Evolutionary conservation across 257 asterid genomes (phyloP), one percentile per base, ranked within the genome.

Genomic region (Solanum chilense): DNA sequence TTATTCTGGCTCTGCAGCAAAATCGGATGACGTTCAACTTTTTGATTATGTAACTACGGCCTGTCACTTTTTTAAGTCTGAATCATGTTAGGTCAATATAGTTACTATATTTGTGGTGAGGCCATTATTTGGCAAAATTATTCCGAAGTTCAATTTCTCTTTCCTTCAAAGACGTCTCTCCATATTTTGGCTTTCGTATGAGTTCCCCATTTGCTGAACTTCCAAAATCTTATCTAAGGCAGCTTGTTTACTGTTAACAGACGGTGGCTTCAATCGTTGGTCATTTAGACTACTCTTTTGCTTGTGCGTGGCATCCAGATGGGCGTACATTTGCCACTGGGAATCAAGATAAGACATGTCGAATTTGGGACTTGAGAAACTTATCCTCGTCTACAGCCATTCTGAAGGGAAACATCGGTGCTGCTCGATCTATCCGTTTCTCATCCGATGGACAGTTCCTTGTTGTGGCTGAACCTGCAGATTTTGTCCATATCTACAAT

Each of bases 271-370:
- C 97, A 33, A 91, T 93, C 18, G 90, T 87, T 27, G 98, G 98
- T 52, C 98, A 95, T 84, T 89, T 86, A 16, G 98, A 95, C 90
- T 95, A 91, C 92, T 95, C 98, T 8, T 94, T 94, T 58, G 96
- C 98, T 35, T 91, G 96, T 14, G 95, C 94, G 77, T 95, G 98
- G 97, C 96, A 95, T 80, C 97, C 97, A 0, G 93, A 89, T 1
- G 95, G 97, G 37, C 77, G 86, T 58, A 87, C 91, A 15, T 95
- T 95, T 68, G 98, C 98, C 14, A 95, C 97, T 0, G 98, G 98
- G 80, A 95, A 95, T 91, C 98, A 95, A 88, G 98, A 95, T 87
- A 95, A 91, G 89, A 93, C 97, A 0, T 93, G 97, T 90, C 88
- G 95, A 75, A 94, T 95, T 6, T 94, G 97, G 97, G 98, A 95